Base-by-base conservation (phyloP, 108 stramenopile species). In the Chaetoceros tenuissimus region DNA sequence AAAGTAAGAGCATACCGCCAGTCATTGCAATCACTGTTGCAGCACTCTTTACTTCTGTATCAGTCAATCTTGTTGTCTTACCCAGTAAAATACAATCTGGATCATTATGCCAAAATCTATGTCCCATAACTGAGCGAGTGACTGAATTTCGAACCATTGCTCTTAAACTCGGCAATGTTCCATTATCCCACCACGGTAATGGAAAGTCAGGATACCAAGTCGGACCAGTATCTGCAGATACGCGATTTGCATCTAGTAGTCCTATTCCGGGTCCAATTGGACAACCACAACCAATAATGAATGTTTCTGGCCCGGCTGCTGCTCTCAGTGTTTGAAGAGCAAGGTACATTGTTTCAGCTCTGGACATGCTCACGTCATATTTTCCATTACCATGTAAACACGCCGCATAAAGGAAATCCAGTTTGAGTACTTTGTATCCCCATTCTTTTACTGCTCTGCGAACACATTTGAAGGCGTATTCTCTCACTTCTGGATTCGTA, bases 41-140 rank as follows among this genome's bases (percentile, higher is more conserved):
- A 22, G 90, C 88, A 57, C 84, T 86, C 17, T 81, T 68, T 13
- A 96, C 86, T 76, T 96, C 95, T 18, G 66, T 68, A 51, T 88
- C 73, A 8, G 83, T 84, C 25, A 94, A 62, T 40, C 81, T 79
- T 5, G 92, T 92, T n/a, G 72, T 81, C 43, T 92, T 74, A 43
- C 95, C 87, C 1, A 96, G 66, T 24, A 96, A 56, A 13, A 96
- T 54, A 63, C 95, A 96, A 62, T 96, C 95, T 3, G 95, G 95
- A 79, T 96, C 95, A 63, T 96, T 96, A 54, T 87, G 84, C 94
- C 94, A 94, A 85, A 84, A 94, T 27, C 90, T 74, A 61, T 92
- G 85, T 29, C 89, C 88, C 27, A 94, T 64, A 24, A 78, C 71
- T 25, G 87, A 74, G 48, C 95, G 75, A 22, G 74, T 83, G 57